Conservation (phyloP, 352 stramenopile species). For the Phytopythium kandeliae region DNA sequence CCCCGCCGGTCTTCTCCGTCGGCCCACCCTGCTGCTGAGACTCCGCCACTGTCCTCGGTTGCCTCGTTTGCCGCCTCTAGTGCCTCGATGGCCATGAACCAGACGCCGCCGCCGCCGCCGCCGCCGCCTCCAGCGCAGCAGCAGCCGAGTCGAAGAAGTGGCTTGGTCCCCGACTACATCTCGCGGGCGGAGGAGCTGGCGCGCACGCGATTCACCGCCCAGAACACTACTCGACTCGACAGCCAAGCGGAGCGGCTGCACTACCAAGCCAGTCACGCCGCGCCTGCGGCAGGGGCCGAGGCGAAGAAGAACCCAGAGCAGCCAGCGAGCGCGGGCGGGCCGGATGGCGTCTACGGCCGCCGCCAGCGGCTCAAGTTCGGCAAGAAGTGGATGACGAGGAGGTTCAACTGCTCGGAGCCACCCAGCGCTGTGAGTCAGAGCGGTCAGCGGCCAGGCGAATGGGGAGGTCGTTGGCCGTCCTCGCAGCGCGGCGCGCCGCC, state of each 20-base stretch:
- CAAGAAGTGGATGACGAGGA: constrained; percentile 44
- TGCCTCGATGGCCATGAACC: background rate
- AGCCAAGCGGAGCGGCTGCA: no score
- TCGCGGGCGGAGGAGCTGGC: constrained; percentile 49
- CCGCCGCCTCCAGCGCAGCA: constrained; percentile 5
- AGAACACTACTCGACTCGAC: no score
- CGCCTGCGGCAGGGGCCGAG: background rate
- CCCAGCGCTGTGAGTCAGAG: constrained; percentile 12
- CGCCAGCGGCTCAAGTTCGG: constrained; percentile 52
- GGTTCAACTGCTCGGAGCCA: constrained; percentile 36
- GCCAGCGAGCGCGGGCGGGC: constrained; percentile 26
- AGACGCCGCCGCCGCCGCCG: background rate
- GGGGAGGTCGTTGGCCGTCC: background rate
- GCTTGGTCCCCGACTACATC: constrained; percentile 73
- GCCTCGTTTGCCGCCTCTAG: constrained; percentile 5
- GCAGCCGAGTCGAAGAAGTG: constrained; percentile 14
- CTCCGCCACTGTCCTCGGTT: constrained; percentile 5
- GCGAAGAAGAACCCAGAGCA: constrained; percentile 23
- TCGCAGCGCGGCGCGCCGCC: constrained; percentile 7
- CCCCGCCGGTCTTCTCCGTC: background rate
- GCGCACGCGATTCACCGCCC: constrained; percentile 57
- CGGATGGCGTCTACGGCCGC: constrained; percentile 53
- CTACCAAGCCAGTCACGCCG: constrained; percentile 9
- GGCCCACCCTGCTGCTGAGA: background rate
- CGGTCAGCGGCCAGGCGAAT: constrained; percentile 15